Evolutionary conservation across 768 basidiomycete genomes (phyloP), one percentile per base, ranked within the genome.

Genomic region (Tephrocybe sp.): DNA sequence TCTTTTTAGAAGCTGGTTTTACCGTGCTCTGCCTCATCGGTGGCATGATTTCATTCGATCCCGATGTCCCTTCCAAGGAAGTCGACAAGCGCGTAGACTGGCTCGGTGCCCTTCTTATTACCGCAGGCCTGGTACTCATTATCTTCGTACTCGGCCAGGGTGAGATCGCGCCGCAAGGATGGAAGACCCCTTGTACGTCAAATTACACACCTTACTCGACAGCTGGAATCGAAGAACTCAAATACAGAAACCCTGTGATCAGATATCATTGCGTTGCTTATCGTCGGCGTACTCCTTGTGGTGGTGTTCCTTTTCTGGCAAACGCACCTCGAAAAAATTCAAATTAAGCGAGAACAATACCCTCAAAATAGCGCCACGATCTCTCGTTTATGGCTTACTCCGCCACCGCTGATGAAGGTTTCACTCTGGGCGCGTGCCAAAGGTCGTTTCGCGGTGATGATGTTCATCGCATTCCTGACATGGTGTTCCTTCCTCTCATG

Each of bases 91-190:
- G 83, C 0, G 72, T 92, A 0, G 89, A 92, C 56, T 91, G 87
- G 86, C 62, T 87, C 13, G 90, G 89, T 6, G 87, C 86, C 0
- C 61, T 75, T 9, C 63, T 90, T n/a, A 59, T 69, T 16, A 89
- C 87, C 1, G 59, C 69, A 0, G 87, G 87, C 0, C 68, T 92
- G 24, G 78, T 84, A 0, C 66, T 91, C 1, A 70, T 92, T 47
- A 72, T 84, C 5, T 91, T 90, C 56, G 81, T 83, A 1, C 74
- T 92, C 13, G 80, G 80, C 26, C 79, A 86, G 53, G 86, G 80
- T 2, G 70, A 74, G n/a, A 67, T 74, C 15, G 85, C 82, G 3
- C 71, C 77, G 0, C 38, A 80, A 4, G 77, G 80, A 8, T 90
- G 86, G 86, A 66, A 59, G 26, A 83, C 84, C 0, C 56, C 53